Base-by-base conservation (phyloP, 1,284 basidiomycete genomes). In the Sporisorium scitamineum region DNA sequence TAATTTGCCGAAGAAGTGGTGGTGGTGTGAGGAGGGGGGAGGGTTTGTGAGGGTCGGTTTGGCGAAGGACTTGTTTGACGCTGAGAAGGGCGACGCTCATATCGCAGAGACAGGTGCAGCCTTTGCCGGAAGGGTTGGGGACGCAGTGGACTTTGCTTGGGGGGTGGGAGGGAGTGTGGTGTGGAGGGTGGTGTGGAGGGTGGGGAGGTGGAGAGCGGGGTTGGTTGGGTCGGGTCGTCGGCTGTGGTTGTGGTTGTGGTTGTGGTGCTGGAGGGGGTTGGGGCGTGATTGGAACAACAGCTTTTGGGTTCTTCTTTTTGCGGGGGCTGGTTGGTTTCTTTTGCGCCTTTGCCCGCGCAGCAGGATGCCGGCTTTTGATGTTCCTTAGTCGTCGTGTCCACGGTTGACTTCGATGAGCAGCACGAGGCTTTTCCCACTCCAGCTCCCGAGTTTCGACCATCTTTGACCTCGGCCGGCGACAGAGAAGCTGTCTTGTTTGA, bases 61-160 rank as follows among this genome's bases (percentile, higher is more conserved):
- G 63, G 24, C 69, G 64, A 2, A 82, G 60, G 0, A 76, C 69
- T 24, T 76, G 71, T 48, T 79, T 76, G 24, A 84, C 74, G 34
- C 69, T 79, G 32, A 84, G 69, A 14, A 84, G 64, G 7, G 83
- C 79, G 1, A 84, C 80, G 18, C 70, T 68, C 51, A 76, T 78
- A 29, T 82, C 78, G 66, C 83, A 84, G 1, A 80, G 79, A 48
- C 84, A 85, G 6, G 82, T 82, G 47, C 84, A 85, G 2, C 80
- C 83, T 26, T 75, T 79, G 24, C 84, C 84, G 26, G 52, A 68
- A 1, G 84, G 84, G 52, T 83, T 81, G 22, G 84, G 84, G 3
- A 85, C 83, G 62, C 84, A 85, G 54, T 84, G 80, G 26, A 85
- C 83, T 55, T 78, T 79, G 70, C 67, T 57, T 2, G 69, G 74